These are phyloP conservation scores for Termitomyces sp. DNA, from an alignment of 768 basidiomycete genomes.

Conservation along the genomic window DNA sequence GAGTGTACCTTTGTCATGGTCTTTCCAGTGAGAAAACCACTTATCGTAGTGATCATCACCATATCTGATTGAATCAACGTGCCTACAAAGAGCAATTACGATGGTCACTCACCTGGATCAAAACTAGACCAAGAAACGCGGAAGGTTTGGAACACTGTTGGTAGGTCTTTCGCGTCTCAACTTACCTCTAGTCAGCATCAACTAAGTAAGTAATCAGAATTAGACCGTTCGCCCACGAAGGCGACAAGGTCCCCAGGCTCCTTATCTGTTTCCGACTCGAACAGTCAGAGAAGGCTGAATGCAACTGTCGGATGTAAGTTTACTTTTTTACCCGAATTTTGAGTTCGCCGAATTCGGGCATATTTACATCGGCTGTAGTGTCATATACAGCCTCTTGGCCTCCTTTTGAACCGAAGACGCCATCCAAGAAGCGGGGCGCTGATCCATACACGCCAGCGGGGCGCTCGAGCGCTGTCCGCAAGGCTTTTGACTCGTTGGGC, in stretches of 20 bases:
- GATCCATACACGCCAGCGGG: neutral
- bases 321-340: neutral
- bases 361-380: neutral
- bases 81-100: slow-evolving; percentile 1
- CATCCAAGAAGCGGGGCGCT: neutral
- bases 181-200: neutral
- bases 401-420: neutral
- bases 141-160: neutral
- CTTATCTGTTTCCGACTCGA: neutral
- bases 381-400: neutral
- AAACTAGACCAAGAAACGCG: neutral
- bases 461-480: neutral
- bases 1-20: neutral
- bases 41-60: neutral
- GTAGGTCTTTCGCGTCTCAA: neutral
- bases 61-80: neutral
- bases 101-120: neutral
- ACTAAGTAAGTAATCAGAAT: neutral
- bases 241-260: neutral
- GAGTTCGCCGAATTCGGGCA: neutral
- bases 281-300: neutral
- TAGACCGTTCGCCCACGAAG: slow-evolving; percentile 1
- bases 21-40: neutral
- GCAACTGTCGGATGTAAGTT: neutral
- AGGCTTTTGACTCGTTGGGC: neutral